Evolutionary conservation across 2,329 filamentous ascomycete species (phyloP), one percentile per base, ranked within the genome.

Genomic region (Ceratocystis colombiana): DNA sequence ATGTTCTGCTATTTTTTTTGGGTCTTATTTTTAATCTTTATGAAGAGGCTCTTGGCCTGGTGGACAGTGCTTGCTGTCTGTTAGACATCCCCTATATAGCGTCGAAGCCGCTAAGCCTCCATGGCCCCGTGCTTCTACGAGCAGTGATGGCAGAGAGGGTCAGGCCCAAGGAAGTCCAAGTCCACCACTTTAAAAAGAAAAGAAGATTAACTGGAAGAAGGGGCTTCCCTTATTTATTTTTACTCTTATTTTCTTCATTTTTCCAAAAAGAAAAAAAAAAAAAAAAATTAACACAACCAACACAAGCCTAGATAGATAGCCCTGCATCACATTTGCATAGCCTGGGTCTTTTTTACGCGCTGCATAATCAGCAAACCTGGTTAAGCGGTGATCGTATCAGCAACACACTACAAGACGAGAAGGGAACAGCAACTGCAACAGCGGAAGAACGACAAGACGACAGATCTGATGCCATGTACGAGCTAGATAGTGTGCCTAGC

Each of bases 401-500:
- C 48, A 48, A 48, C 45, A 46, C 33, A 20, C 45, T 17, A 20
- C 30, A 4, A 22, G 22, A 22, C 22, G 22, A 48, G n/a, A 20
- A 48, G 12, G 45, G n/a, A 48, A n/a, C 45, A 48, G n/a, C 4
- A 20, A 48, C 15, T 17, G n/a, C 15, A 48, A 12, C 1, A 15
- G 20, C 20, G 55, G 8, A 59, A 28, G 22, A 53, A 53, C 7
- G 20, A 25, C 20, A 53, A 8, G 25, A 53, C 20, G n/a, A 30
- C 33, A 20, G 55, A 41, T 41, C 28, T 61, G 25, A 17, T 37
- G 55, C 7, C 33, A 20, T 17, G 33, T 62, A 62, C 59, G 25
- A 44, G 44, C 41, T 10, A 62, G 59, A 62, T 62, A 37, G 59
- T 28, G 25, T 57, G 53, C 28, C 53, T 57, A 57, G 53, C 53